A percentile compares a stretch with the other conserved stretches of the same genome.
Evolutionary conservation across 2,329 filamentous ascomycete genomes (phyloP).

Genomic region (Botrytis paeoniae): DNA sequence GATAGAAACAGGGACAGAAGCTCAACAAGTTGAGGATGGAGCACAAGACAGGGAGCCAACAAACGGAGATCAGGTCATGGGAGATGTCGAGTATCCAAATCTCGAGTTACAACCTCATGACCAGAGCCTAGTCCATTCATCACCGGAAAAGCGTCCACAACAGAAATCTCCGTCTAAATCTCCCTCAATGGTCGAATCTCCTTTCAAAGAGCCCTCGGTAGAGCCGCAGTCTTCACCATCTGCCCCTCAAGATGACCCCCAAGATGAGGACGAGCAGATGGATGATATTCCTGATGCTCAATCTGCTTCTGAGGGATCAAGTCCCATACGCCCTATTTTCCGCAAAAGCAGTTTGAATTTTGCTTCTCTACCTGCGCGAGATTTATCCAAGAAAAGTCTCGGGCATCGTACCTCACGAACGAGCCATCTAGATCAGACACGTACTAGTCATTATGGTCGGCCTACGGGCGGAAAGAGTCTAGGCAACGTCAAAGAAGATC

Average conservation of each 20-base stretch:
- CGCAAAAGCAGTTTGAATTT: constrained; percentile 96
- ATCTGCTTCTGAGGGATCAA: constrained; percentile 68
- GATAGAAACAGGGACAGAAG: background rate
- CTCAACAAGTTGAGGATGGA: constrained; percentile 10
- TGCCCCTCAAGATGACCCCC: constrained; percentile 25
- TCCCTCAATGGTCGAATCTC: constrained; percentile 17
- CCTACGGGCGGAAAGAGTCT: constrained; percentile 72
- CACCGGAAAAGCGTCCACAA: constrained; percentile 29
- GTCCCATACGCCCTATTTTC: constrained; percentile 69
- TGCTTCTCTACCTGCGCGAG: constrained; percentile 84
- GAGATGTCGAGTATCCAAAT: constrained; percentile 26
- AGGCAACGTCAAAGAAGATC: constrained; percentile 47
- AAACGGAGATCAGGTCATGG: constrained; percentile 14
- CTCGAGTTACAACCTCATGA: constrained; percentile 31
- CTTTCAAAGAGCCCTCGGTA: constrained; percentile 19
- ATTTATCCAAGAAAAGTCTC: constrained; percentile 83
- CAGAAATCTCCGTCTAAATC: constrained; percentile 23
- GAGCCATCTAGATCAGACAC: constrained; percentile 72
- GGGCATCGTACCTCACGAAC: constrained; percentile 69
- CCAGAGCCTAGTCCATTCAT: constrained; percentile 21
- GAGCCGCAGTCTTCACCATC: constrained; percentile 3
- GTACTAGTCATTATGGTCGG: constrained; percentile 70
- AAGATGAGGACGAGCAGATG: constrained; percentile 35
- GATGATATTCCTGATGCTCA: constrained; percentile 49
- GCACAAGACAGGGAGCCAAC: constrained; percentile 16